Base-by-base conservation (phyloP, 306 rosid species). In the Gynostemma pentaphyllum region DNA sequence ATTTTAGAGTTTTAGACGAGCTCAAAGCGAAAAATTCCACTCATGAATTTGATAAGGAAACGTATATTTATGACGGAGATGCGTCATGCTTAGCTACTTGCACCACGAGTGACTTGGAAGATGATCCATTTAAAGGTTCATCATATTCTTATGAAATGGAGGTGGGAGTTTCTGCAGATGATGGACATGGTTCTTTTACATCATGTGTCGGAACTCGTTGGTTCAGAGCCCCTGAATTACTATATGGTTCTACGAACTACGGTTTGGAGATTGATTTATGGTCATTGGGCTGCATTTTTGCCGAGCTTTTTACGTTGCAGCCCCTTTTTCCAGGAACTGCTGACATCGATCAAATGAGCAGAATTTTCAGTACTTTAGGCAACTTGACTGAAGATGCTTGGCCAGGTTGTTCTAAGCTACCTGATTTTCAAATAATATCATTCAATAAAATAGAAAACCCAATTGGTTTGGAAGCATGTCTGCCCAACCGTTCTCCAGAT, bases 171-270 rank as follows among this genome's bases (percentile, higher is more conserved):
- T 37, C 55, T 28, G 86, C 68, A 48, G 79, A 72, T 67, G 72
- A 72, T 53, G 76, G 72, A 56, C 78, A 65, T 16, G 95, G 79
- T 36, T 49, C 68, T 61, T 85, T 91, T 67, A 88, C 98, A 44
- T 79, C 98, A 18, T 83, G 96, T 64, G 94, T 91, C 0, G 98
- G 96, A 59, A 86, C 96, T 49, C 81, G 94, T 30, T 86, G 94
- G 96, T 92, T 70, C 69, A 72, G 79, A 55, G 88, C 96, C 13
- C 99, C 96, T 2, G 99, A 92, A 74, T 74, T 92, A 54, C 95
- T 92, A 36, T 88, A 72, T 16, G 95, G 96, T 18, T 82, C 94
- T 50, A 72, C 69, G 1, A 75, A 76, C 66, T 92, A 92, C n/a
- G 87, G 96, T 68, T 44, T 82, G 26, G 96, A 81, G 84, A 75